phyloP scores from a whole-genome alignment of 306 rosid genomes.

The Lathyrus aphaca region DNA sequence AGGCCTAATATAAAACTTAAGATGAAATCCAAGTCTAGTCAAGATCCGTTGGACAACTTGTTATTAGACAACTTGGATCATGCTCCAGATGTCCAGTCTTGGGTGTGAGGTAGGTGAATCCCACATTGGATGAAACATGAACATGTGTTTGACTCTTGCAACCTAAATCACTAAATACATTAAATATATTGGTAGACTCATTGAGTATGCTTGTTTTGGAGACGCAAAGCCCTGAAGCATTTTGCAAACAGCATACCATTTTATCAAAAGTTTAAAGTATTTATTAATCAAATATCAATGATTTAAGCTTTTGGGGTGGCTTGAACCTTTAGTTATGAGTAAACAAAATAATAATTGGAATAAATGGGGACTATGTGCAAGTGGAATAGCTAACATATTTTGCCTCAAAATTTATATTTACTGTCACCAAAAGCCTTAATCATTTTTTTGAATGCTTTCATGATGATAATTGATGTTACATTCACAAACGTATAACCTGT shows the following conservation, averaged over 20 bases:
- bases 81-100: not conserved
- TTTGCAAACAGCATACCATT: not conserved
- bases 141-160: constrained; percentile 13
- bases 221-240: not conserved
- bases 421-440: not conserved
- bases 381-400: constrained; percentile 19
- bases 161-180: constrained; percentile 8
- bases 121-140: not conserved
- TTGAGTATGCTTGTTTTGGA: not conserved
- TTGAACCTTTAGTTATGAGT: not conserved
- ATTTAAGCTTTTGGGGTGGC: constrained; percentile 1
- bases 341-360: constrained; percentile 36
- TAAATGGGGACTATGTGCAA: too few relatives aligned
- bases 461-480: not conserved
- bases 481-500: not conserved
- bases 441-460: not conserved
- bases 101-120: not conserved
- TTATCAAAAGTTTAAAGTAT: not conserved
- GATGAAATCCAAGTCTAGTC: not conserved
- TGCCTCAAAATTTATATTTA: not conserved
- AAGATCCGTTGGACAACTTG: too few relatives aligned
- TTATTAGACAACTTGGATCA: too few relatives aligned
- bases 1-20: not conserved
- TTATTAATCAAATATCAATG: constrained; percentile 6
- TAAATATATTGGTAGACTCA: not conserved